Evolutionary conservation across 352 stramenopile genomes (phyloP).

Genomic region (Elongisporangium undulatum): DNA sequence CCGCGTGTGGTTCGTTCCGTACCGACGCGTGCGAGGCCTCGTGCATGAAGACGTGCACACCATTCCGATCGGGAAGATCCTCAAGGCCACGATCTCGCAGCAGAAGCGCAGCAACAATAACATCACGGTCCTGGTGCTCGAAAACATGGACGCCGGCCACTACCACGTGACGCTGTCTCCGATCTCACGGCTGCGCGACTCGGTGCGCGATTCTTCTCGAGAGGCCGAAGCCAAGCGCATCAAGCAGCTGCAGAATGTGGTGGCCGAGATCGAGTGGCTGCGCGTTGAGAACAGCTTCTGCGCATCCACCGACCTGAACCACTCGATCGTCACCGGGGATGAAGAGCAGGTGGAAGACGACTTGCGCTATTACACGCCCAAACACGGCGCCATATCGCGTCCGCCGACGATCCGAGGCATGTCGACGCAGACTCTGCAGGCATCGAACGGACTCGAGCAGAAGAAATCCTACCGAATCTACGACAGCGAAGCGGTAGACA

Average conservation of each 20-base stretch:
- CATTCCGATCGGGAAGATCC: constrained; percentile 69
- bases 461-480: background rate
- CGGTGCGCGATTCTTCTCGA: constrained; percentile 57
- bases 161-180: constrained; percentile 84
- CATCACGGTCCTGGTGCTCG: constrained; percentile 67
- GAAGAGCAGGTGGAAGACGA: constrained; percentile 60
- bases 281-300: constrained; percentile 84
- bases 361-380: constrained; percentile 54
- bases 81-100: constrained; percentile 72
- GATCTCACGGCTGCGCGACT: constrained; percentile 66
- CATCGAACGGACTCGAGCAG: background rate
- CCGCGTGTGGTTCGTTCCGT: constrained; percentile 82
- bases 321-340: constrained; percentile 39
- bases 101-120: constrained; percentile 79
- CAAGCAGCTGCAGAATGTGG: constrained; percentile 74
- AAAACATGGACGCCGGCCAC: constrained; percentile 85
- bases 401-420: background rate
- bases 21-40: constrained; percentile 63
- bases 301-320: constrained; percentile 67
- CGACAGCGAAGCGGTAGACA: background rate
- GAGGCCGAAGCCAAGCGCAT: constrained; percentile 78
- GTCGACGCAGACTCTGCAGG: constrained; percentile 3
- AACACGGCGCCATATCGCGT: constrained; percentile 17
- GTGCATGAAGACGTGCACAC: constrained; percentile 85
- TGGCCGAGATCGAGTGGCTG: constrained; percentile 81